Conservation (phyloP, 352 stramenopile species). For the Elongisporangium undulatum region DNA sequence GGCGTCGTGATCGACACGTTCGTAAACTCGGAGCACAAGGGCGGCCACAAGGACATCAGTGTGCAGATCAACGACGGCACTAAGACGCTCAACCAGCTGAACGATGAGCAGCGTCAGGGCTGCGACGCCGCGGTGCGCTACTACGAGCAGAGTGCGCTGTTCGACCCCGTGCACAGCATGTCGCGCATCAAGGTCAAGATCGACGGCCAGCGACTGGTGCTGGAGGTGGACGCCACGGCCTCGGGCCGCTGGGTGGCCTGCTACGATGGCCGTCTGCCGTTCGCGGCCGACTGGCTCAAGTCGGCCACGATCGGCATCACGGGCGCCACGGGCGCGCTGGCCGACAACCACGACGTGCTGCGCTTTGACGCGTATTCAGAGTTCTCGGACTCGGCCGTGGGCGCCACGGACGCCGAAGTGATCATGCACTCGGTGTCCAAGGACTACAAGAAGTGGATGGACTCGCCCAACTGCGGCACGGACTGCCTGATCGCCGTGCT, state of each 20-base stretch:
- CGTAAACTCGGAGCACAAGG: conserved; percentile 76
- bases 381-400: conserved; percentile 34
- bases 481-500: conserved; percentile 77
- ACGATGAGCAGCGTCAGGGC: conserved; percentile 56
- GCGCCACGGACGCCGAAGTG: conserved; percentile 52
- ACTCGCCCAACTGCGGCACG: conserved; percentile 68
- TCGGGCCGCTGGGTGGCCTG: conserved; percentile 63
- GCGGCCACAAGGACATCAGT: conserved; percentile 82
- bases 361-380: conserved; percentile 70
- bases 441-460: conserved; percentile 81
- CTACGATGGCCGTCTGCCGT: conserved; percentile 58
- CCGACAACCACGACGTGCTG: conserved; percentile 86
- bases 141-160: conserved; percentile 71
- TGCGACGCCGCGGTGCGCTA: conserved; percentile 80
- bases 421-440: conserved; percentile 81
- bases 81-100: conserved; percentile 64
- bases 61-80: conserved; percentile 78
- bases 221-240: conserved; percentile 65
- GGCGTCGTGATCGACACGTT: conserved; percentile 85
- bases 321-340: conserved; percentile 65
- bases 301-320: conserved; percentile 69
- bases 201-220: conserved; percentile 37
- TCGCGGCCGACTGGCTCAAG: conserved; percentile 57
- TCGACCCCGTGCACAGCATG: conserved; percentile 78
- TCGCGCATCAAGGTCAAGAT: conserved; percentile 79